phyloP scores from a whole-genome alignment of 202 grass and related monocot genomes.

The Panicum hallii region DNA sequence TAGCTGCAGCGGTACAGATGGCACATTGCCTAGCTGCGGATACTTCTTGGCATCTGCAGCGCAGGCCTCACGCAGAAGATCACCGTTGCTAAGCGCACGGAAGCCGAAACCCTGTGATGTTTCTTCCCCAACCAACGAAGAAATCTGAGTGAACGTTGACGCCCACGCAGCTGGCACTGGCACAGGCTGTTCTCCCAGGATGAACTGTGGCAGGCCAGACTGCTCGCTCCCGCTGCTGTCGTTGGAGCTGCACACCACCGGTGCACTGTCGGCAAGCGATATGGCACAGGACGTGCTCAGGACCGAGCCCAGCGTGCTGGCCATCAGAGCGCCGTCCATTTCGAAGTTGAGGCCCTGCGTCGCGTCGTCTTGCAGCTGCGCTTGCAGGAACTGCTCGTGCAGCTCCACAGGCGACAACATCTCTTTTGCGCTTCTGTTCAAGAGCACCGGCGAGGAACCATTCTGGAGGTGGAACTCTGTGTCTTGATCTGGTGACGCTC shows the following conservation, averaged over 20 bases:
- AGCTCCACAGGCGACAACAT: constrained; percentile 25
- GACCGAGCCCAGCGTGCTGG: constrained; percentile 24
- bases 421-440: neutral
- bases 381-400: constrained; percentile 31
- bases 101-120: constrained; percentile 46
- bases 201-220: constrained; percentile 49
- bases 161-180: constrained; percentile 40
- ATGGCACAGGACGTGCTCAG: constrained; percentile 32
- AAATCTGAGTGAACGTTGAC: constrained; percentile 15
- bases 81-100: neutral
- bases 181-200: constrained; percentile 41
- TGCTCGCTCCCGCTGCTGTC: constrained; percentile 54
- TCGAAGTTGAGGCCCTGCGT: neutral
- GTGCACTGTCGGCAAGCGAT: constrained; percentile 39
- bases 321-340: neutral
- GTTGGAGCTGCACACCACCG: constrained; percentile 51
- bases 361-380: constrained; percentile 24
- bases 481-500: neutral
- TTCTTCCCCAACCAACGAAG: constrained; percentile 45
- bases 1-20: constrained; percentile 28
- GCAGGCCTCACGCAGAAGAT: constrained; percentile 38
- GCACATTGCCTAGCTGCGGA: constrained; percentile 16
- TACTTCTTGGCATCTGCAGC: constrained; percentile 32
- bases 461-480: constrained; percentile 20
- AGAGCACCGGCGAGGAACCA: constrained; percentile 26